phyloP scores from a whole-genome alignment of 352 stramenopile genomes.

The Blastocystis sp. region DNA sequence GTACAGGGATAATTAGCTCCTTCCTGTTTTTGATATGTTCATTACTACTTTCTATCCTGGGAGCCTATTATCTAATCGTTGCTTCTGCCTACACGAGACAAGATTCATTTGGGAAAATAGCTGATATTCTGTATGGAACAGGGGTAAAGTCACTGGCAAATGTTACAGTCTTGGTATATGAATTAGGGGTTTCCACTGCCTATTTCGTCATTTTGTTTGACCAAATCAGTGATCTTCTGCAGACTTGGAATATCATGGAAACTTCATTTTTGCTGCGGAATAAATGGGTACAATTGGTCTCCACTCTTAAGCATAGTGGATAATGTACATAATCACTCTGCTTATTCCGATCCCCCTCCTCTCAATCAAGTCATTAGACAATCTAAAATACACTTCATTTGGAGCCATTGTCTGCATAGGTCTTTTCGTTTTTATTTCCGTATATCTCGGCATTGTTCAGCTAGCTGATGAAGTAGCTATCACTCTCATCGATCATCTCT shows the following conservation, averaged over 20 bases:
- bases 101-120: slow-evolving; percentile 36
- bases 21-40: slow-evolving; percentile 39
- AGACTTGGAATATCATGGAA: background rate
- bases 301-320: background rate
- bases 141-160: background rate
- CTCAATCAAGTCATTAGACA: slow-evolving; percentile 26
- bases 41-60: background rate
- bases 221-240: slow-evolving; percentile 37
- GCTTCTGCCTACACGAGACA: slow-evolving; percentile 21
- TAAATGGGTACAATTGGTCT: background rate
- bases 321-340: background rate
- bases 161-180: slow-evolving; percentile 58
- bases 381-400: slow-evolving; percentile 48
- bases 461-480: background rate
- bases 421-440: slow-evolving; percentile 34
- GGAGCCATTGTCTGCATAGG: slow-evolving; percentile 30
- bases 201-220: slow-evolving; percentile 61
- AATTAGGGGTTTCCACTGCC: slow-evolving; percentile 29
- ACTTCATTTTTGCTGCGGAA: background rate
- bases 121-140: background rate
- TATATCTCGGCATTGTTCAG: slow-evolving; percentile 25
- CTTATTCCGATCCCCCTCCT: slow-evolving; percentile 55
- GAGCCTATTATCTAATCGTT: slow-evolving; percentile 27
- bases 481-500: background rate
- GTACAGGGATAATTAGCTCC: slow-evolving; percentile 58